phyloP scores from a whole-genome alignment of 805 yeast genomes.

The Wickerhamomyces chaumierensis region DNA sequence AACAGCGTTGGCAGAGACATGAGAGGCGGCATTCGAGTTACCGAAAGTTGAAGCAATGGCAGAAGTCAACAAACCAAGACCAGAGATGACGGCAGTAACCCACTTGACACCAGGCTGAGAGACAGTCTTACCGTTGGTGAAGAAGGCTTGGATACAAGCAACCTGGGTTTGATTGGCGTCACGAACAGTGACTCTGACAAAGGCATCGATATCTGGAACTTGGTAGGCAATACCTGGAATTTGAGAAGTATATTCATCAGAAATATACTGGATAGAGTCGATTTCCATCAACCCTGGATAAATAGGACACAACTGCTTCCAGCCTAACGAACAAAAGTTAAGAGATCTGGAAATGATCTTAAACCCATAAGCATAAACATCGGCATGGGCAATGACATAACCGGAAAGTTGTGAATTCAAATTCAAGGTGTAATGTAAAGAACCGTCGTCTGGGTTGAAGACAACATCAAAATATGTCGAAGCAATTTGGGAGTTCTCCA shows the following conservation, averaged over 20 bases:
- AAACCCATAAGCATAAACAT: constrained; percentile 82
- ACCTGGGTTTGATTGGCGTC: constrained; percentile 46
- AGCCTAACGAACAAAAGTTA: constrained; percentile 49
- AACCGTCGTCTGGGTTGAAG: constrained; percentile 60
- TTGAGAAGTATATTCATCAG: constrained; percentile 33
- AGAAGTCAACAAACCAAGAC: constrained; percentile 75
- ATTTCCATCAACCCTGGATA: constrained; percentile 74
- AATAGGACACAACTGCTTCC: constrained; percentile 88
- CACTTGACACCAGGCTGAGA: constrained; percentile 89
- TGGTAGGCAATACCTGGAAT: constrained; percentile 84
- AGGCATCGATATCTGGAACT: constrained; percentile 84
- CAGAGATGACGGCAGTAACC: constrained; percentile 89
- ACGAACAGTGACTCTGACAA: constrained; percentile 61
- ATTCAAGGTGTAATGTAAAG: constrained; percentile 59
- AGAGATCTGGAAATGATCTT: constrained; percentile 44
- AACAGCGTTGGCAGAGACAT: constrained; percentile 76
- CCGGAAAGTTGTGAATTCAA: constrained; percentile 59
- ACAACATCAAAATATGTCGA: constrained; percentile 67
- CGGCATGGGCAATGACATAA: constrained; percentile 55
- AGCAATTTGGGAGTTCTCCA: constrained; percentile 61
- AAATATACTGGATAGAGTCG: constrained; percentile 54
- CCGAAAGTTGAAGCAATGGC: constrained; percentile 78
- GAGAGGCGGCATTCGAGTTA: constrained; percentile 81
- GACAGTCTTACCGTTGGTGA: constrained; percentile 86
- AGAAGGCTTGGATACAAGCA: constrained; percentile 87